Evolutionary conservation across 2,329 filamentous ascomycete genomes (phyloP).

Genomic region (Talaromyces sp.): DNA sequence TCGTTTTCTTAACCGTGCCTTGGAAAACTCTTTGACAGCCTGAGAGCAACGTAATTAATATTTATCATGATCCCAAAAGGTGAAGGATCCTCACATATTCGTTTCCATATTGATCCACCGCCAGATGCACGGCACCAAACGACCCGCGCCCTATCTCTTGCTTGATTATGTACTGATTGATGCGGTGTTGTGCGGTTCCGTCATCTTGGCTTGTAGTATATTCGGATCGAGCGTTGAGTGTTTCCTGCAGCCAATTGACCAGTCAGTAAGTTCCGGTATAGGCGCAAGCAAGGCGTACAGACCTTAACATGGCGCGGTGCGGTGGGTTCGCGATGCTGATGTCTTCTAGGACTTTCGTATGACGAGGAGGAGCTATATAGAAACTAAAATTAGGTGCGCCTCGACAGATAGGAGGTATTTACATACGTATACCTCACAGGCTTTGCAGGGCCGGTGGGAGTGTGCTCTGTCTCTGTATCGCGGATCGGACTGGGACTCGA

Average conservation of each 20-base stretch:
- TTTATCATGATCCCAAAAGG: background rate
- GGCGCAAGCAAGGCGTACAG: slow-evolving; percentile 20
- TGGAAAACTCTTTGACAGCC: slow-evolving; percentile 98
- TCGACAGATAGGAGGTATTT: background rate
- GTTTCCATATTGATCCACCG: slow-evolving; percentile 81
- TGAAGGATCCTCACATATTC: slow-evolving; percentile 70
- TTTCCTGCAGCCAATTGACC: slow-evolving; percentile 60
- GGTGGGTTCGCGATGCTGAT: slow-evolving; percentile 61
- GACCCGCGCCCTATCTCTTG: slow-evolving; percentile 97
- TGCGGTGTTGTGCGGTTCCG: slow-evolving; percentile 73
- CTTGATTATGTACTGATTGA: slow-evolving; percentile 93
- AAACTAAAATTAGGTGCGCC: background rate
- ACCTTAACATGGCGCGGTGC: slow-evolving; percentile 62
- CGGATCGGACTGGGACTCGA: slow-evolving; percentile 11
- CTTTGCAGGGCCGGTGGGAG: slow-evolving; percentile 19
- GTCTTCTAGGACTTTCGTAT: slow-evolving; percentile 62
- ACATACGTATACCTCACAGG: slow-evolving; percentile 30
- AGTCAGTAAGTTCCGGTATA: slow-evolving; percentile 19
- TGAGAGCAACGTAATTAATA: slow-evolving; percentile 36
- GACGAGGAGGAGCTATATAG: slow-evolving; percentile 53
- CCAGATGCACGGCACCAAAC: slow-evolving; percentile 88
- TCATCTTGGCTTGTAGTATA: slow-evolving; percentile 83
- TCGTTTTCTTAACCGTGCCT: slow-evolving; percentile 80
- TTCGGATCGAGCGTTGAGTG: slow-evolving; percentile 81
- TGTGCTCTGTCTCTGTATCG: slow-evolving; percentile 17